Evolutionary conservation across 441 rosid species (phyloP).

Genomic region (Syzygium syzygioides): DNA sequence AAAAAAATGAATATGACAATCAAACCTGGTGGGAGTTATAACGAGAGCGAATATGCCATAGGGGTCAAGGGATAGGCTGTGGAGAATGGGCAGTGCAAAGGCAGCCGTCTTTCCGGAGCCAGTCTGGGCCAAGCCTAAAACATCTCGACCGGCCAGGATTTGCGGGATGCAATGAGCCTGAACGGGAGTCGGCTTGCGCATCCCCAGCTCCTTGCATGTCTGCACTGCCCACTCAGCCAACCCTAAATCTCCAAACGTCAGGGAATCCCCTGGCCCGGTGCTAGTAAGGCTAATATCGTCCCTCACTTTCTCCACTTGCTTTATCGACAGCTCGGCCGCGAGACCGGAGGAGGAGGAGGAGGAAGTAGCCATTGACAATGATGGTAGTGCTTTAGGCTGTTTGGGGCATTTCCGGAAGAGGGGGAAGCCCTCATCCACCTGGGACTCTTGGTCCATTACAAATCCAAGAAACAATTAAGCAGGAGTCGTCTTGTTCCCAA

Average conservation of each 20-base stretch:
- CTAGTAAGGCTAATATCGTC: conserved; percentile 14
- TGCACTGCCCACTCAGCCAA: conserved; percentile 74
- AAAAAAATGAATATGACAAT: not conserved
- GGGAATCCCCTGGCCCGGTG: conserved; percentile 2
- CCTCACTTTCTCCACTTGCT: conserved; percentile 35
- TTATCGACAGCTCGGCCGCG: not conserved
- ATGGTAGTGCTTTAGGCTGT: conserved; percentile 2
- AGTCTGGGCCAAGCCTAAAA: conserved; percentile 83
- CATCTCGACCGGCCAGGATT: conserved; percentile 67
- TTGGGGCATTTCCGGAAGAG: conserved; percentile 48
- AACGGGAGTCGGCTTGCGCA: conserved; percentile 75
- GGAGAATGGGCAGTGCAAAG: conserved; percentile 82
- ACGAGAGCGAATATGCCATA: conserved; percentile 78
- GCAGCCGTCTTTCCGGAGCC: conserved; percentile 97
- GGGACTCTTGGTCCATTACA: conserved; percentile 28
- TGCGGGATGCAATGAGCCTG: conserved; percentile 82
- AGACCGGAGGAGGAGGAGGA: conserved; percentile 3
- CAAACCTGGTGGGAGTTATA: conserved; percentile 63
- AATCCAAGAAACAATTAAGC: not conserved
- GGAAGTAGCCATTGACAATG: not conserved
- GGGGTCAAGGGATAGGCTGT: conserved; percentile 70
- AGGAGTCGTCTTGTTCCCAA: too few relatives aligned
- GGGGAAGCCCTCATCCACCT: conserved; percentile 40
- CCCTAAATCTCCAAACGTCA: conserved; percentile 53
- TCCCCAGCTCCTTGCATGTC: conserved; percentile 82